Evolutionary conservation across 2,329 filamentous ascomycete species (phyloP), one percentile per base, ranked within the genome.

Genomic region (Monosporascus sp.): DNA sequence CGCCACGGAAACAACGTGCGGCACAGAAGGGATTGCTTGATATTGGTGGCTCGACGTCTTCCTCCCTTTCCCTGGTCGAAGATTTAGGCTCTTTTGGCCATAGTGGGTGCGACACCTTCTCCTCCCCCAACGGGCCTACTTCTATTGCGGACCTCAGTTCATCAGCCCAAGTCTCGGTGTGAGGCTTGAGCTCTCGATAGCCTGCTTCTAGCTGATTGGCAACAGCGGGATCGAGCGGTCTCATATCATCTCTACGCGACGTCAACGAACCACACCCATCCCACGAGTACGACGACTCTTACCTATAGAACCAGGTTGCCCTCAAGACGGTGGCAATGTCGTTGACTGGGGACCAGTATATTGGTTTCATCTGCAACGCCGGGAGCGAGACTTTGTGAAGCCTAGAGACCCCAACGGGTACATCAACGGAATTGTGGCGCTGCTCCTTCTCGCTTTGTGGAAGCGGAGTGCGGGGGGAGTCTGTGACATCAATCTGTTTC

Each of bases 331-430:
- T 78, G 6, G 90, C 87, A 35, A 95, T 82, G 64, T 97, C 94
- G 63, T 96, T 91, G 35, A 97, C 81, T 7, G 94, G 93, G 18
- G 88, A 92, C 94, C 94, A 99, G 68, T 99, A 99, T 55, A 97
- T 97, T 0, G 94, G 94, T 68, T 92, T 90, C 91, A 99, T 96
- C 64, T 89, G 80, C 37, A 96, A 73, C 50, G 81, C 81, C 22
- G 93, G 91, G 61, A 97, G 77, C 53, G 89, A 85, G 1, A 97
- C 93, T 63, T 92, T 82, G 67, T 99, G 93, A 53, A 99, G 76
- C 59, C 91, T 82, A n/a, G 92, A 96, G 6, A 94, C 78, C 0
- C 94, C 94, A 1, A 97, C 93, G 3, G 91, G 84, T 2, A 97
- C 85, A 53, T 88, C 84, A 5, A 70, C 65, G 54, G 70, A 57